These are phyloP conservation scores for Mycena latifolia DNA, from an alignment of 768 basidiomycete species.

Conservation along the genomic window DNA sequence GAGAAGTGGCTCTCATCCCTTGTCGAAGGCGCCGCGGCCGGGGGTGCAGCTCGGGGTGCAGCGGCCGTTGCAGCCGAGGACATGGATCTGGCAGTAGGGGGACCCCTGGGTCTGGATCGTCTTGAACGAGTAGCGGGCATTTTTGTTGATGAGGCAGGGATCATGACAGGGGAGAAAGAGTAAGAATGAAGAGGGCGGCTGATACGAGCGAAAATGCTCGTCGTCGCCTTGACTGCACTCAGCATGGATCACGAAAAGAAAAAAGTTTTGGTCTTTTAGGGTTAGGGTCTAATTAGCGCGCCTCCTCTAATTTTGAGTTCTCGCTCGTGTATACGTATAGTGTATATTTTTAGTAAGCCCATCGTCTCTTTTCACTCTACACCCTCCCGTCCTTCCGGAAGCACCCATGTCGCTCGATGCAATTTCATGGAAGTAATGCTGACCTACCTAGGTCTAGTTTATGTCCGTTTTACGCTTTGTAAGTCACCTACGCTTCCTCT, in stretches of 20 bases:
- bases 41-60: not conserved
- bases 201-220: slow-evolving; percentile 28
- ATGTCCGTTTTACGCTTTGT: no score
- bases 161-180: slow-evolving; percentile 9
- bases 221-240: slow-evolving; percentile 21
- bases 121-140: slow-evolving; percentile 31
- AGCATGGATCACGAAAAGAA: slow-evolving; percentile 22
- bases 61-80: slow-evolving; percentile 17
- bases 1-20: slow-evolving; percentile 43
- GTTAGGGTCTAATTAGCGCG: slow-evolving; percentile 28
- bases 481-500: no score
- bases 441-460: no score
- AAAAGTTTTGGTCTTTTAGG: not conserved
- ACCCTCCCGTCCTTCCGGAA: no score
- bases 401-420: no score
- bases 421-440: no score
- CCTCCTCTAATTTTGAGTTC: no score
- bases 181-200: not conserved
- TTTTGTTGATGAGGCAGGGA: slow-evolving; percentile 15
- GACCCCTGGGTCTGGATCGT: slow-evolving; percentile 22
- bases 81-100: slow-evolving; percentile 13
- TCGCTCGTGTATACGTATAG: no score
- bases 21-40: not conserved
- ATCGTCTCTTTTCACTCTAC: no score
- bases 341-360: no score